Evolutionary conservation across 495 filamentous ascomycete genomes (phyloP).

Genomic region (Penicillium angulare): DNA sequence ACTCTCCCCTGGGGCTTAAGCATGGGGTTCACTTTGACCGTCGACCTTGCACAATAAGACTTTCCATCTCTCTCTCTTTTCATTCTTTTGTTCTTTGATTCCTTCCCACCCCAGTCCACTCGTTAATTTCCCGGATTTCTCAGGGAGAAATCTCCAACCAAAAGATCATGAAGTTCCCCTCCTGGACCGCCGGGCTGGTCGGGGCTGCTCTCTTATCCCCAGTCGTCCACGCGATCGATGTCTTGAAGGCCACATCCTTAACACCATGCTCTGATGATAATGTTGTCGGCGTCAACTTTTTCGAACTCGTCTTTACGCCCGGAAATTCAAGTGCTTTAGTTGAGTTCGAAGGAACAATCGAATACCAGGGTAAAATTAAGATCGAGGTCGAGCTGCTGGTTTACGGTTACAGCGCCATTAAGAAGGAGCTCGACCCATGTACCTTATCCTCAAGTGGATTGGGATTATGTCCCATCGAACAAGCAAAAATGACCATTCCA

Average conservation of each 20-base stretch:
- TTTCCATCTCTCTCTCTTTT: not conserved
- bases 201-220: constrained; percentile 51
- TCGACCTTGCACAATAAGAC: not conserved
- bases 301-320: constrained; percentile 68
- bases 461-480: constrained; percentile 53
- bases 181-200: constrained; percentile 14
- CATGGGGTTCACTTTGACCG: not conserved
- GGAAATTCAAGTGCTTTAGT: constrained; percentile 58
- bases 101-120: no score
- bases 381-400: constrained; percentile 68
- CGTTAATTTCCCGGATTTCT: not conserved
- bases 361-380: constrained; percentile 69
- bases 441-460: constrained; percentile 58
- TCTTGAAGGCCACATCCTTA: constrained; percentile 62
- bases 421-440: constrained; percentile 69
- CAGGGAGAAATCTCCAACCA: not conserved
- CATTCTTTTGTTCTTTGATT: not conserved
- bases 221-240: constrained; percentile 14
- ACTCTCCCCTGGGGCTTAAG: not conserved
- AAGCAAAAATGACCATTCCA: constrained; percentile 24
- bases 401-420: constrained; percentile 68
- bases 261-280: constrained; percentile 65
- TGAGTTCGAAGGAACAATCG: constrained; percentile 69
- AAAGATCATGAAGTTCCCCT: constrained; percentile 13
- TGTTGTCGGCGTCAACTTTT: constrained; percentile 65